Base-by-base conservation (phyloP, 371 early-diverging fungal genomes). In the Rhizopus sp. region DNA sequence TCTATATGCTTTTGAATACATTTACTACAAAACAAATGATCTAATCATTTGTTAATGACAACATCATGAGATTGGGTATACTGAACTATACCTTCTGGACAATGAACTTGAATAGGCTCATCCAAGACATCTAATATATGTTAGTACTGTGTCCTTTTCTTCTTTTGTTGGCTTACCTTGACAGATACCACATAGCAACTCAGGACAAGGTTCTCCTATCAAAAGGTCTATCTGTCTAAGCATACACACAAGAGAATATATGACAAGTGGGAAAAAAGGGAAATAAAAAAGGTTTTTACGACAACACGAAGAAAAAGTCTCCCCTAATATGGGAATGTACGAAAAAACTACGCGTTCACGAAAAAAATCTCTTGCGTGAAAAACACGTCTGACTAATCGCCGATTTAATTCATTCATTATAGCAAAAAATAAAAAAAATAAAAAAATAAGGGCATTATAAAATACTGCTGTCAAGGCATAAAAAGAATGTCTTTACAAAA, bases 31-130 rank as follows among this genome's bases (percentile, higher is more conserved):
- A 77, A 80, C 39, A 80, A 77, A 47, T 80, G 80, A 50, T 80
- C 80, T 80, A 60, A 37, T 17, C 16, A 31, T 40, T 7, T 44
- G 8, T 30, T 13, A 52, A 16, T 7, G 9, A 44, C 17, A 41
- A 34, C 23, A 38, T 50, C 23, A 9, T 39, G 17, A 34, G 15
- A 31, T 16, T 46, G 41, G 2, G 2, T 13, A 16, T 48, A 52
- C n/a, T 50, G 17, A 12, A 39, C 29, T 16, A 38, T 66, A 80
- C 80, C 80, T 77, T 80, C 80, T 37, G 80, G 72, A 64, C 80
- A 80, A 32, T 66, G 80, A 8, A 80, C 75, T 62, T 80, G 80
- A 16, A 80, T 68, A 17, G 80, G 80, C 15, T 77, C 77, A 17
- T 80, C 80, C 46, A 80, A 57, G 13, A 77, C 62, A 59, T 77